Base-by-base conservation (phyloP, 176 grass and related monocot genomes). In the Poa pratensis region DNA sequence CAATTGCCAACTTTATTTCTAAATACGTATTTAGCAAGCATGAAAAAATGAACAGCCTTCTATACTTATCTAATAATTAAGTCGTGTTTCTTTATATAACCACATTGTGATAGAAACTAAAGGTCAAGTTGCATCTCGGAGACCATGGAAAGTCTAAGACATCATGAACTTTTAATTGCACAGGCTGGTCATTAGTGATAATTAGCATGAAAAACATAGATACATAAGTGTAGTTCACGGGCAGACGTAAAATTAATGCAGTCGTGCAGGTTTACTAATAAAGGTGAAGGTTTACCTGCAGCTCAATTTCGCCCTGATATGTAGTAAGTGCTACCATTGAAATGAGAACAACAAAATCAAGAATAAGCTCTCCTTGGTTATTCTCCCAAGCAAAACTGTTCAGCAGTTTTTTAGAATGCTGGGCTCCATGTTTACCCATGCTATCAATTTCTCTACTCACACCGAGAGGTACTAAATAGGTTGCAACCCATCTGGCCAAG, bases 401-500 rank as follows among this genome's bases (percentile, higher is more conserved):
- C 59, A 98, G 91, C 39, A 98, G 49, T 74, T 90, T 94, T 89
- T 87, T 93, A 49, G 95, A 98, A 87, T 83, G 82, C 77, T 94
- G 85, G 78, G 84, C 49, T 49, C 69, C 81, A 85, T 92, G 85
- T 72, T 43, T 54, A 80, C 66, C 62, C 82, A 32, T 77, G 71
- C 27, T 67, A 17, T 91, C 85, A 86, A 70, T 78, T 82, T 88
- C 81, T 86, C 85, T 95, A 75, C 73, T 85, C 28, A 87, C 82
- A 76, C 92, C 91, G 86, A 90, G 78, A 60, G 96, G 96, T 87
- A 98, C 90, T 89, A 98, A 87, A 82, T 98, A 98, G 75, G 96
- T 98, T 50, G 88, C 93, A 32, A 94, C 91, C 93, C 93, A 98
- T 95, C 96, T 95, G 66, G 93, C 89, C 82, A 98, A 69, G 92